Conservation (phyloP, 163 green algal genomes). For the Scenedesmus sp. region DNA sequence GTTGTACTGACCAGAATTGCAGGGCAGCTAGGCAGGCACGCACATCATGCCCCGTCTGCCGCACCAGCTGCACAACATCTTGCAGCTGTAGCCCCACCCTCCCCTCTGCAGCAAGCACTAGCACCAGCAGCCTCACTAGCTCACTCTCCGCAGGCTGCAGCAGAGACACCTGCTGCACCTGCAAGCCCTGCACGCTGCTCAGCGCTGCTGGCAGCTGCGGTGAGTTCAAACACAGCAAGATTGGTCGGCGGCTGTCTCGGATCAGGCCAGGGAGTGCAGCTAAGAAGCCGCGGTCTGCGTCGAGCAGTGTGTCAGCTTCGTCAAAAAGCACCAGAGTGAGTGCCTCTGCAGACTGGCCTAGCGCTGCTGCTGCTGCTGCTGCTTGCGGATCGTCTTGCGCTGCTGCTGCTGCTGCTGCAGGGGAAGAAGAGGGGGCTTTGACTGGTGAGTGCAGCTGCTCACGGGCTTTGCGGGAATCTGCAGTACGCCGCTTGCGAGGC, state of each 20-base stretch:
- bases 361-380: slow-evolving; percentile 23
- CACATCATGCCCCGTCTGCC: slow-evolving; percentile 33
- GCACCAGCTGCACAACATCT: slow-evolving; percentile 17
- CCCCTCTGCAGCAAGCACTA: slow-evolving; percentile 55
- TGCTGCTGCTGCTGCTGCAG: background rate
- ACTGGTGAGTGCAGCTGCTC: background rate
- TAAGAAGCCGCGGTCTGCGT: slow-evolving; percentile 72
- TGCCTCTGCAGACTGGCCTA: background rate
- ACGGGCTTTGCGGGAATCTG: background rate
- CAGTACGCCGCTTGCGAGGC: background rate
- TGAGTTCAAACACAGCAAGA: slow-evolving; percentile 67
- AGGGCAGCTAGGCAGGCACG: slow-evolving; percentile 38
- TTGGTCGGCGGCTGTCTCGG: slow-evolving; percentile 62
- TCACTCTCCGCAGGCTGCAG: background rate
- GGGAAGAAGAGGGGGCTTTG: background rate
- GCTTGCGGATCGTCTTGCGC: background rate
- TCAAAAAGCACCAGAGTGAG: slow-evolving; percentile 76
- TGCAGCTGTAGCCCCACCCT: background rate
- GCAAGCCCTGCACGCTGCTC: background rate
- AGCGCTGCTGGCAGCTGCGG: slow-evolving; percentile 39
- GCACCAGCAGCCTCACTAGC: slow-evolving; percentile 57
- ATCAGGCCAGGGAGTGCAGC: slow-evolving; percentile 63
- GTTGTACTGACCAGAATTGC: slow-evolving; percentile 40
- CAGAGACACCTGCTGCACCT: slow-evolving; percentile 25
- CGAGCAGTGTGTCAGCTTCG: slow-evolving; percentile 69